Base-by-base conservation (phyloP, 169 alveolate species). In the Pseudocohnilembus persalinus region DNA sequence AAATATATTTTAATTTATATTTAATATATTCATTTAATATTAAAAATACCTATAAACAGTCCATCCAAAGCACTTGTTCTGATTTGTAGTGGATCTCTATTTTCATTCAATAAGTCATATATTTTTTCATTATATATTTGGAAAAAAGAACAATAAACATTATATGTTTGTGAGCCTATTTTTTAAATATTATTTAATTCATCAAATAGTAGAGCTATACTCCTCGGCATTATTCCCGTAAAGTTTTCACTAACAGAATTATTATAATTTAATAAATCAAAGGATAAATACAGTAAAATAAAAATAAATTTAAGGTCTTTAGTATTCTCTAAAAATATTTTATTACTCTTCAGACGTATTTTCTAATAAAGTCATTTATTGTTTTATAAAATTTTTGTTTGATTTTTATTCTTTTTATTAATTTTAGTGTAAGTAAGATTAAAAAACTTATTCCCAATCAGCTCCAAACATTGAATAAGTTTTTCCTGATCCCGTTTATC, bases 71-170 rank as follows among this genome's bases (percentile, higher is more conserved):
- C 88, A 76, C 85, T 93, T 89, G 92, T 96, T 80, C 95, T 88
- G 31, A 95, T 89, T 27, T 85, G 79, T 32, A 92, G 30, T 0
- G 93, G 90, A 77, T 84, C 28, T 28, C 31, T 77, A 28, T 78
- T 75, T 29, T 88, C 90, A 87, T 90, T 83, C 11, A 94, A 88
- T 31, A 94, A 80, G 76, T 94, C 97, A 76, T 82, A 94, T 27
- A 94, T 87, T 77, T 88, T 88, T 82, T 95, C 98, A 84, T 90
- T 95, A 76, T 95, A 95, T 4, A 95, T 95, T 84, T 95, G 91
- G 29, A 93, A 84, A 83, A 93, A 93, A 29, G 95, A 91, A 27
- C 92, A 92, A 81, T 89, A 91, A 30, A 92, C 92, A 34, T 31
- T 74, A 72, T 33, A 77, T 49, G 15, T 49, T 0, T 24, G 33